Percentiles rank a stretch among this genome's conserved stretches.
Conservation (phyloP, 768 basidiomycete genomes). For the Tricholoma matsutake region DNA sequence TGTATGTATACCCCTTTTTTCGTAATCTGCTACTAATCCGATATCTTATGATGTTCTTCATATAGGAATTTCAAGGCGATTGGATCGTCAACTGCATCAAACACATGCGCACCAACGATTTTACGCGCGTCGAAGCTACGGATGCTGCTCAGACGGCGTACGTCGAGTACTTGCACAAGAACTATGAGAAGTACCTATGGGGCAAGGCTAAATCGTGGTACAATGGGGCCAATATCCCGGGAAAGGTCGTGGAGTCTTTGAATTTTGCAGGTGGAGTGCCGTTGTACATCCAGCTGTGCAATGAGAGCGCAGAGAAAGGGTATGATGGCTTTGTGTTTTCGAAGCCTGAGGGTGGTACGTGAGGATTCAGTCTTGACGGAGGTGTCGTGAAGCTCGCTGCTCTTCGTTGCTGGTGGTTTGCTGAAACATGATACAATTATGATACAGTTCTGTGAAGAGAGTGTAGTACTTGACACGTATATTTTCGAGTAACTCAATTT, state of each 20-base stretch:
- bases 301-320: conserved; percentile 12
- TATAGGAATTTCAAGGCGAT: conserved; percentile 23
- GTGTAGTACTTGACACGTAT: too few relatives aligned
- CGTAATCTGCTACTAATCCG: not conserved
- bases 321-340: not conserved
- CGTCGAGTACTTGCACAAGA: conserved; percentile 8
- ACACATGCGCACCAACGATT: conserved; percentile 7
- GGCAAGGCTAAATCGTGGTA: conserved; percentile 23
- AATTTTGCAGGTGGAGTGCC: conserved; percentile 24
- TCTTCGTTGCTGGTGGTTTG: too few relatives aligned
- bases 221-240: conserved; percentile 23
- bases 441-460: too few relatives aligned
- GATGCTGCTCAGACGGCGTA: conserved; percentile 1
- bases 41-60: not conserved
- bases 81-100: conserved; percentile 22
- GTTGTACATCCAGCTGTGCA: conserved; percentile 14
- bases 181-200: conserved; percentile 12
- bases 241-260: conserved; percentile 19
- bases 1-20: conserved; percentile 11
- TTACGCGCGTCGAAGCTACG: not conserved
- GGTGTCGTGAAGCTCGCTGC: too few relatives aligned
- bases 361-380: too few relatives aligned
- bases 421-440: too few relatives aligned
- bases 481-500: too few relatives aligned
- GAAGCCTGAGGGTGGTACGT: too few relatives aligned